Base-by-base conservation (phyloP, 1,139 yeast species). In the Candida gigantensis region DNA sequence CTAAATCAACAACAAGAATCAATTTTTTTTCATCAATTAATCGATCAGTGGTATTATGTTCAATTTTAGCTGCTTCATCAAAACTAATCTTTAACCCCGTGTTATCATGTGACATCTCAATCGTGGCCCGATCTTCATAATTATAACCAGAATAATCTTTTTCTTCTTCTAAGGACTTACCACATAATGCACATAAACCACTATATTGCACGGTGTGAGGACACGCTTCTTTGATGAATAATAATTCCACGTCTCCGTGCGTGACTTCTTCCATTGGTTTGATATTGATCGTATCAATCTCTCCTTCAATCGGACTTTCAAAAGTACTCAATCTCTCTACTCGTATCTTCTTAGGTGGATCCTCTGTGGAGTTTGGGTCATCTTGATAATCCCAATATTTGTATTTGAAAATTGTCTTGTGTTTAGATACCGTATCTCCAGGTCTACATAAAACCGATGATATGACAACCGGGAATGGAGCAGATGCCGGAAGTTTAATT, bases 151-250 rank as follows among this genome's bases (percentile, higher is more conserved):
- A 69, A 53, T 86, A 85, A 57, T 87, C 96, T 40, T 78, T 79
- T 49, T 81, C 89, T 47, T 82, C 94, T 40, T 81, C 90, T n/a
- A 90, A 75, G 3, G 86, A 74, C 42, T 79, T 78, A 6, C 98
- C 98, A 60, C 99, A 92, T 23, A 89, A 65, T 0, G 97, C 97
- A 66, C 99, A 92, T 31, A 92, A 68, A 0, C 98, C 98, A 12
- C 95, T 96, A 54, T 84, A 92, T 50, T 92, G 97, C n/a, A 94
- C 92, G 1, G 94, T 80, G 58, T 92, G 99, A 8, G 88, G 74
- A 54, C 99, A 92, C 0, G 95, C 90, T 55, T 94, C 97, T 31
- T 68, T 60, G 11, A 92, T 72, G 32, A 71, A 63, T 27, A 81
- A 74, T 18, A 89, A 63, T 4, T 63, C 66, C 5, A 70, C 65